Evolutionary conservation across 2,329 filamentous ascomycete genomes (phyloP).

Genomic region (Claviceps sorghi): DNA sequence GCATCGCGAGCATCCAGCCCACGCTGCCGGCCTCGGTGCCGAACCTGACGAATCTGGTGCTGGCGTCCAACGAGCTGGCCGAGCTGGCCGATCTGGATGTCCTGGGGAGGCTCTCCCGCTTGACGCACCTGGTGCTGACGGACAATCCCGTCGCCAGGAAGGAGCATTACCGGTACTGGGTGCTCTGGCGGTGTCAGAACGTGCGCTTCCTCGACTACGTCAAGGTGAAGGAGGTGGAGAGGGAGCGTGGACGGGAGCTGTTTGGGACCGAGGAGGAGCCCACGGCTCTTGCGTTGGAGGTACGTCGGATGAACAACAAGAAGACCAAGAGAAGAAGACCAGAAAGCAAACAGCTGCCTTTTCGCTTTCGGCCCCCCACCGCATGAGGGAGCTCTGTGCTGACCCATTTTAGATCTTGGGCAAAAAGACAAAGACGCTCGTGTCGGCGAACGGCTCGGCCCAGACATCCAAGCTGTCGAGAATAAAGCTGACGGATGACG

Average conservation of each 20-base stretch:
- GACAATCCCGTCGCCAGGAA: slow-evolving; percentile 88
- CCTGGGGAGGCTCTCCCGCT: slow-evolving; percentile 49
- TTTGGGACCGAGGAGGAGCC: slow-evolving; percentile 72
- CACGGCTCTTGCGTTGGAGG: slow-evolving; percentile 63
- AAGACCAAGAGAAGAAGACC: not conserved
- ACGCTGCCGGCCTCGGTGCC: slow-evolving; percentile 62
- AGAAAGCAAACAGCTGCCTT: not conserved
- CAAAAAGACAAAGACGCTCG: slow-evolving; percentile 62
- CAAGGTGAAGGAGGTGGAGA: slow-evolving; percentile 80
- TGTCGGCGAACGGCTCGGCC: slow-evolving; percentile 28
- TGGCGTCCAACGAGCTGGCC: slow-evolving; percentile 66
- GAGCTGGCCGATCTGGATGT: slow-evolving; percentile 82
- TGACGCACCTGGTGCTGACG: slow-evolving; percentile 68
- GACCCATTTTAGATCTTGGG: slow-evolving; percentile 53
- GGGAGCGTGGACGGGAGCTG: slow-evolving; percentile 58
- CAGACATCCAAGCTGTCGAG: slow-evolving; percentile 51
- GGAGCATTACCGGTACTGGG: slow-evolving; percentile 89
- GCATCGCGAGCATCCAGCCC: slow-evolving; percentile 67
- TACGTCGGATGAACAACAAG: slow-evolving; percentile 13
- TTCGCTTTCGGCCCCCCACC: too few species aligned
- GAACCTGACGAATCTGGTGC: slow-evolving; percentile 64
- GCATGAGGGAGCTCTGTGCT: not conserved
- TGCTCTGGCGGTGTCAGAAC: slow-evolving; percentile 71
- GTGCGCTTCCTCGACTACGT: slow-evolving; percentile 86
- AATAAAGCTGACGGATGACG: slow-evolving; percentile 74